Conservation (phyloP, 2,329 filamentous ascomycete genomes). For the Penicillium digitatum region DNA sequence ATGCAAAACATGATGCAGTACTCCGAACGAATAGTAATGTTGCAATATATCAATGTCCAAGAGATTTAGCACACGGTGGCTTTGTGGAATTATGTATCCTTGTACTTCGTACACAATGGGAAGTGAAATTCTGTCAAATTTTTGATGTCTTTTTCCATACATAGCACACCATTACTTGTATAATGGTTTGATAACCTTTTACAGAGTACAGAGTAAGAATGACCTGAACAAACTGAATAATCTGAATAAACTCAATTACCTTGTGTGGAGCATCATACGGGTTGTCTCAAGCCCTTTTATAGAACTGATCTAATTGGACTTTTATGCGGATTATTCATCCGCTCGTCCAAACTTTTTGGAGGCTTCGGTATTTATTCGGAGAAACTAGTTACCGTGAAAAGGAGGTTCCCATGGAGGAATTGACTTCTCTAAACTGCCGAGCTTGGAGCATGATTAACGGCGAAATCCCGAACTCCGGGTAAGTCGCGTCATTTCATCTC, state of each 20-base stretch:
- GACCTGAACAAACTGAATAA: neutral
- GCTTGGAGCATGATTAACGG: conserved; percentile 8
- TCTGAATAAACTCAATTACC: conserved; percentile 2
- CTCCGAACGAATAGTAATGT: too few species aligned
- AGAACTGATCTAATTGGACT: neutral
- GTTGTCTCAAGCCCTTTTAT: neutral
- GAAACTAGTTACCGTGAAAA: conserved; percentile 12
- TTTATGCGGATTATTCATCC: conserved; percentile 1
- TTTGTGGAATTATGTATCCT: neutral
- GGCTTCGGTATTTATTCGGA: conserved; percentile 22
- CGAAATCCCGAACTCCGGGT: conserved; percentile 6
- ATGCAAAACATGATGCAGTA: conserved; percentile 24
- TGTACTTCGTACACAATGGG: neutral
- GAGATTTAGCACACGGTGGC: neutral
- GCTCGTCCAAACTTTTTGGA: conserved; percentile 1
- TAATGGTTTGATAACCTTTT: too few species aligned
- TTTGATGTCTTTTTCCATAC: neutral
- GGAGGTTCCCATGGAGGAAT: conserved; percentile 25
- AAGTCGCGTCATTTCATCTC: conserved; percentile 5
- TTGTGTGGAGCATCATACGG: neutral
- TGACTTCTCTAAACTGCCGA: conserved; percentile 16
- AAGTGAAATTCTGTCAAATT: neutral
- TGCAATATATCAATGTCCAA: conserved; percentile 15
- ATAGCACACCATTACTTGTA: neutral
- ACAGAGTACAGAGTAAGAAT: too few species aligned